These are phyloP conservation scores for Biscutella laevigata DNA, from an alignment of 441 rosid species.

Conservation along the genomic window DNA sequence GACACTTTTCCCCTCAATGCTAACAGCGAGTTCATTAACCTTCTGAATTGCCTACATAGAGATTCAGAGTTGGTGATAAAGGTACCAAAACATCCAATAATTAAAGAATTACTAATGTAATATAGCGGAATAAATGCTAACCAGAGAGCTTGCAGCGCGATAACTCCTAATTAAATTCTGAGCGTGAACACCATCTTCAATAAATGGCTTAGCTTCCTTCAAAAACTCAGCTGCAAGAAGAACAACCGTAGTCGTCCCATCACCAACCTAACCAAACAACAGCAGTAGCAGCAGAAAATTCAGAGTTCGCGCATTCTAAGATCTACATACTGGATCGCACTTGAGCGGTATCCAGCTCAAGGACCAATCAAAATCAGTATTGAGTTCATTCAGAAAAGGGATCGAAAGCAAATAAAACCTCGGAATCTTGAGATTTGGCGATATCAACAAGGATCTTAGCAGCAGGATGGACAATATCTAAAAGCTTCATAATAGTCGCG, in stretches of 20 bases:
- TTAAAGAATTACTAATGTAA: neutral
- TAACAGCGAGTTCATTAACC: slow-evolving; percentile 69
- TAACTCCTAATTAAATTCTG: slow-evolving; percentile 88
- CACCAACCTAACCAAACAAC: slow-evolving; percentile 61
- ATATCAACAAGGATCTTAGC: slow-evolving; percentile 97
- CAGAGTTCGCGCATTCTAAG: neutral
- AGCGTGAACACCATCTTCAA: slow-evolving; percentile 94
- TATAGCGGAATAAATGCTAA: slow-evolving; percentile 11
- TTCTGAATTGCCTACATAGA: slow-evolving; percentile 66
- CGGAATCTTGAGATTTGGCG: slow-evolving; percentile 98
- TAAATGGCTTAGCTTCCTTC: slow-evolving; percentile 93
- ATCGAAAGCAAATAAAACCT: slow-evolving; percentile 35
- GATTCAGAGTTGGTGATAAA: neutral
- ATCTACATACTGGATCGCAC: slow-evolving; percentile 5
- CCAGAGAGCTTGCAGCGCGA: slow-evolving; percentile 69
- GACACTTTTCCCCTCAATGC: slow-evolving; percentile 86
- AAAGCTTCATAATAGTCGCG: slow-evolving; percentile 97
- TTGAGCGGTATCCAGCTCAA: neutral
- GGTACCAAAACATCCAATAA: neutral
- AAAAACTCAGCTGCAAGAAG: slow-evolving; percentile 87
- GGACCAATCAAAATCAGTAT: neutral
- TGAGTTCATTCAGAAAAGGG: too few species aligned
- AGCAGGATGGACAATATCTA: slow-evolving; percentile 89
- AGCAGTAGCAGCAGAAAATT: neutral
- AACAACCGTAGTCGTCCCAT: slow-evolving; percentile 97